Evolutionary conservation across 352 stramenopile species (phyloP), one percentile per base, ranked within the genome.

Genomic region (Phytophthora europaea): DNA sequence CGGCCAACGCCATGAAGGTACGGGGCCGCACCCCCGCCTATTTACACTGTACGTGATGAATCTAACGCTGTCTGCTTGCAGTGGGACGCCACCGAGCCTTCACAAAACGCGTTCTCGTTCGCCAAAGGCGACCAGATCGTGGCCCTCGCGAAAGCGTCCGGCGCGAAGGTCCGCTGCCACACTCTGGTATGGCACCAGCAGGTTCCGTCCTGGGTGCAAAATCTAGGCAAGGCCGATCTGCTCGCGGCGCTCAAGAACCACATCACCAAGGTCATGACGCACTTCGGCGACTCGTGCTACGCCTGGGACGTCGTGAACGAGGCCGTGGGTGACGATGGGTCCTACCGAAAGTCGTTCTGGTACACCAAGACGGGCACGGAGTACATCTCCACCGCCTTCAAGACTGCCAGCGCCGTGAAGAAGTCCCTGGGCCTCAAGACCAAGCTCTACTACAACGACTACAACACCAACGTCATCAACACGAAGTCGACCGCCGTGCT

Each of bases 311-410:
- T 70, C 28, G 64, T 70, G 31, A 70, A 70, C 64, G 64, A 70
- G 22, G 64, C 45, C 18, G 40, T 70, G 53, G 64, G 40, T 16
- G 64, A 70, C 13, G 64, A 70, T 33, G 64, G 31, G 15, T 47
- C 33, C 3, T 70, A 70, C 54, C 64, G 64, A 20, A 53, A 43
- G 38, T 70, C 64, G 13, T 70, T 70, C 64, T 70, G 64, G 64
- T 70, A 70, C 64, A 70, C 64, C 20, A 65, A 57, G 54, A 70
- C 64, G 26, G 64, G 64, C 43, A 70, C 64, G 15, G 64, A 64
- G n/a, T 70, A 70, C 54, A 70, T 70, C 43, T 58, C 63, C n/a
- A 70, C 64, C n/a, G 64, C 55, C 16, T 71, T 71, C 55, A 66
- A 61, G 64, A 60, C 64, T 18, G 64, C 64, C n/a, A 66, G 45